phyloP scores from a whole-genome alignment of 768 basidiomycete species.

The Lactarius akahatsu region DNA sequence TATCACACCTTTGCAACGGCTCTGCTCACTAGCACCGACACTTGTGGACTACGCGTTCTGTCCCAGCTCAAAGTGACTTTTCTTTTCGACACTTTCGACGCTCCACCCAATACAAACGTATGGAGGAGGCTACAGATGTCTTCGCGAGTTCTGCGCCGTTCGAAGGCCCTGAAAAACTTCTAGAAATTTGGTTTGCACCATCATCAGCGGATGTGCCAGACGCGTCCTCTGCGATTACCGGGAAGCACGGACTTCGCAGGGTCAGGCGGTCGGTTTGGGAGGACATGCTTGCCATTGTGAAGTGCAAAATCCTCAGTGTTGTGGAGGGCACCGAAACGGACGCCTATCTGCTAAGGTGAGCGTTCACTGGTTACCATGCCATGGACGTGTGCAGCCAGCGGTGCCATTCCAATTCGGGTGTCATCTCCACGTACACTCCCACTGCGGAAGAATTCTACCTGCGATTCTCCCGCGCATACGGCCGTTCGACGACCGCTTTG shows the following conservation, averaged over 20 bases:
- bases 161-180: conserved; percentile 91
- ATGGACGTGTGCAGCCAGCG: neutral
- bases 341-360: conserved; percentile 93
- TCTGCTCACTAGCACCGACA: conserved; percentile 20
- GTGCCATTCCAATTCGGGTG: neutral
- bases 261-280: conserved; percentile 84
- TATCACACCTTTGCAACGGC: conserved; percentile 3
- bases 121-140: conserved; percentile 14
- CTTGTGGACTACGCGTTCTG: neutral
- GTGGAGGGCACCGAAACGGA: conserved; percentile 88
- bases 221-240: conserved; percentile 39
- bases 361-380: conserved; percentile 8
- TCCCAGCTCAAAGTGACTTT: neutral
- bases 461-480: neutral
- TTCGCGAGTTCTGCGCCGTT: conserved; percentile 50
- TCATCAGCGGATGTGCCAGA: conserved; percentile 59
- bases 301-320: conserved; percentile 92
- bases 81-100: neutral
- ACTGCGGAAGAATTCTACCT: neutral
- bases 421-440: conserved; percentile 1
- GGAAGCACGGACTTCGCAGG: conserved; percentile 69
- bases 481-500: neutral
- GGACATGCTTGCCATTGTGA: conserved; percentile 94
- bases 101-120: neutral
- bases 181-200: conserved; percentile 97